Base-by-base conservation (phyloP, 2,329 filamentous ascomycete genomes). In the Aspergillus fischeri region DNA sequence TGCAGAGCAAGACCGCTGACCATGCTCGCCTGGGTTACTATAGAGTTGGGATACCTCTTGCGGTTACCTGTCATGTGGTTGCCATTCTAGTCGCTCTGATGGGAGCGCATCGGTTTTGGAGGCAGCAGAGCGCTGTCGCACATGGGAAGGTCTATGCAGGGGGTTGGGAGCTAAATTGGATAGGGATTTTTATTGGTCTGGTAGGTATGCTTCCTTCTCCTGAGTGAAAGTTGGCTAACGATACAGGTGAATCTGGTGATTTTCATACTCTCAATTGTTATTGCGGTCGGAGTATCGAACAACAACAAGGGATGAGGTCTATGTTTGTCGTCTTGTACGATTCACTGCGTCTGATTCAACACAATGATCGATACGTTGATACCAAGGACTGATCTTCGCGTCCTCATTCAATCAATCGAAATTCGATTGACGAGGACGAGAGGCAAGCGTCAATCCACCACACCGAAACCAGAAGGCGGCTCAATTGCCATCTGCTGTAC, bases 31-130 rank as follows among this genome's bases (percentile, higher is more conserved):
- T 89, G 57, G 84, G 84, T 1, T 90, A 85, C 67, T 83, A 79
- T 58, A 72, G 80, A 10, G 74, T 89, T 2, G 86, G 86, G 2
- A 81, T 82, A 55, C 86, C 88, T 0, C 71, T 91, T n/a, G 67
- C 70, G 0, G 55, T 72, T 1, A 72, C 79, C 3, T 78, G 73
- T 10, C 70, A 78, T 5, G 79, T 81, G 53, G 80, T 84, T 42
- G 82, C 82, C 0, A 75, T 84, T 24, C 45, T 80, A 1, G 75
- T 83, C 7, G 70, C 81, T 0, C 29, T 81, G 0, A 63, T 87
- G n/a, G 86, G 85, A 1, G 78, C 80, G 1, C 77, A 79, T 60
- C 77, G 86, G 27, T 86, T 84, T 63, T 88, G 81, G 80, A 79
- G 80, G 56, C 80, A 85, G 62, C 86, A 88, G 69, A 77, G 77